These are phyloP conservation scores for Corymbia calophylla DNA, from an alignment of 441 rosid genomes.

Conservation along the genomic window DNA sequence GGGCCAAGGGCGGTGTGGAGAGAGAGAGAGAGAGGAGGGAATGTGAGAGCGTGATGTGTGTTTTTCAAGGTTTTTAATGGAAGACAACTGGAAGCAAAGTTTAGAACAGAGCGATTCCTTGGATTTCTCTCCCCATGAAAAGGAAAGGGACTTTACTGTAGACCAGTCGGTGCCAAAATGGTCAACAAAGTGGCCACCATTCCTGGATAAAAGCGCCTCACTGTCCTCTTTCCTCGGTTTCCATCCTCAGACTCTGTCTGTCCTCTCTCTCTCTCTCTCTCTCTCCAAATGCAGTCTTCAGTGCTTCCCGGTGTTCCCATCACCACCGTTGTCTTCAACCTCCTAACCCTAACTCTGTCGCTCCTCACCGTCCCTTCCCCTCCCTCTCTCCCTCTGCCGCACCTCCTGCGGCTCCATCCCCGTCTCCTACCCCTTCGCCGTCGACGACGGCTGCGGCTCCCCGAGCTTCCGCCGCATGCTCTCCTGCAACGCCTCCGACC, in stretches of 20 bases:
- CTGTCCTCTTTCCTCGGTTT: neutral
- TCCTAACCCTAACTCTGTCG: constrained; percentile 1
- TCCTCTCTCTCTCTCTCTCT: neutral
- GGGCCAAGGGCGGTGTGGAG: neutral
- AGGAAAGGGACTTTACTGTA: fast-evolving
- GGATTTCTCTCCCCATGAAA: neutral
- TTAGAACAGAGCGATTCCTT: neutral
- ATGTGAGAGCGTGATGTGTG: neutral
- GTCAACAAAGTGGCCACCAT: neutral
- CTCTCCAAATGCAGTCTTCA: neutral
- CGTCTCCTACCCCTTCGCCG: constrained; percentile 67
- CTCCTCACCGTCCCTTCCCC: constrained; percentile 13
- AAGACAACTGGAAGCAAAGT: neutral
- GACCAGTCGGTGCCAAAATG: neutral
- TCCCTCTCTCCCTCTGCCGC: constrained; percentile 36
- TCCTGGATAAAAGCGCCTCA: neutral
- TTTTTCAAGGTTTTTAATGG: neutral
- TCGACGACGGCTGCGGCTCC: constrained; percentile 86
- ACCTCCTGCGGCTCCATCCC: constrained; percentile 49
- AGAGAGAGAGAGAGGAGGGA: neutral
- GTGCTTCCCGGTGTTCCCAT: neutral
- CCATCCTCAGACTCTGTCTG: neutral
- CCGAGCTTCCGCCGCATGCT: constrained; percentile 65
- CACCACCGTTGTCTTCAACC: constrained; percentile 3
- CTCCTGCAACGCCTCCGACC: constrained; percentile 45